phyloP scores from a whole-genome alignment of 177 flowering plant genomes.

The Telopea speciosissima region DNA sequence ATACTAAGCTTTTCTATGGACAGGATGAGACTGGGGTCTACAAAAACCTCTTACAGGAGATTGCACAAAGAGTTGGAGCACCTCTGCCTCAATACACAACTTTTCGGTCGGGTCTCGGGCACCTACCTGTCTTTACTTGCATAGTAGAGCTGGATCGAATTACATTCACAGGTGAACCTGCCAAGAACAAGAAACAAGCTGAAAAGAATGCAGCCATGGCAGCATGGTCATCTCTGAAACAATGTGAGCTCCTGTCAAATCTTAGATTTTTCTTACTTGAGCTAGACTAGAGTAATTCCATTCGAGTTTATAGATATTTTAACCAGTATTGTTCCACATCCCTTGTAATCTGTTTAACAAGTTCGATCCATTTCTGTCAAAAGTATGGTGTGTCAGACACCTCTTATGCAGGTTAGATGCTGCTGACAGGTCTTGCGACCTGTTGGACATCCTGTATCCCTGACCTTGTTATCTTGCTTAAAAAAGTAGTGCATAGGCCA shows the following conservation, averaged over 20 bases:
- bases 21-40: slow-evolving; percentile 99
- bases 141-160: slow-evolving; percentile 85
- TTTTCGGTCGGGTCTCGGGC: slow-evolving; percentile 80
- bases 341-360: not conserved
- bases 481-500: no score
- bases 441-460: no score
- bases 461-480: no score
- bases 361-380: no score
- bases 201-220: slow-evolving; percentile 98
- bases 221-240: slow-evolving; percentile 90
- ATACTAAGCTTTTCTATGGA: slow-evolving; percentile 14
- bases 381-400: no score
- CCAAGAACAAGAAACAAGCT: slow-evolving; percentile 96
- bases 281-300: not conserved
- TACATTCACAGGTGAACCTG: slow-evolving; percentile 83
- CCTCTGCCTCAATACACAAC: slow-evolving; percentile 83
- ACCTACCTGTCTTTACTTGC: slow-evolving; percentile 84
- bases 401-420: no score
- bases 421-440: no score
- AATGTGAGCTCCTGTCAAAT: slow-evolving; percentile 43
- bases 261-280: not conserved
- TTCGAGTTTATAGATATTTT: not conserved
- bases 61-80: slow-evolving; percentile 95
- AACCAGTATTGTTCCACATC: not conserved
- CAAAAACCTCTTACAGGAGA: slow-evolving; percentile 94